Evolutionary conservation across 2,329 filamentous ascomycete genomes (phyloP).

Genomic region (Exophiala lecanii-corni): DNA sequence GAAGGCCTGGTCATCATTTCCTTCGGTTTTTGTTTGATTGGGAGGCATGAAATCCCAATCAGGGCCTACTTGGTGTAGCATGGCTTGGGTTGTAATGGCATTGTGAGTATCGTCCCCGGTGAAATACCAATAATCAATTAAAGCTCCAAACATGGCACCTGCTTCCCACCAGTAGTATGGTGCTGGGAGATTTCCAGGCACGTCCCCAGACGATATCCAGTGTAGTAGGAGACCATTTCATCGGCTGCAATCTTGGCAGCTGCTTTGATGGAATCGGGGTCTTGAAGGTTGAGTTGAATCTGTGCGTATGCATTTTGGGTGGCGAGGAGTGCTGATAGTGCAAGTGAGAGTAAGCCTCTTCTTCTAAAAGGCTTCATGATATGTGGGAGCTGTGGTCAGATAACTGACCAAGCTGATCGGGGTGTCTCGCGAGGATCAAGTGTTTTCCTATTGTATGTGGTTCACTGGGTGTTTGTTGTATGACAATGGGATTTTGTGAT

Average conservation of each 20-base stretch:
- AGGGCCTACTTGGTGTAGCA: conserved; percentile 70
- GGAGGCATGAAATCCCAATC: conserved; percentile 73
- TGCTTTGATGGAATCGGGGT: conserved; percentile 42
- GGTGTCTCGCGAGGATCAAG: too few species aligned
- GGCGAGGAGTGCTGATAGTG: conserved; percentile 12
- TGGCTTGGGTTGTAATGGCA: conserved; percentile 59
- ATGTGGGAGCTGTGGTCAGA: too few species aligned
- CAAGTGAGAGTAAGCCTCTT: conserved; percentile 11
- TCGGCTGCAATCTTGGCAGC: conserved; percentile 42
- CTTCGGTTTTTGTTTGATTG: conserved; percentile 43
- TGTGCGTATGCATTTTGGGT: conserved; percentile 17
- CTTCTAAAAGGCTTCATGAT: conserved; percentile 20
- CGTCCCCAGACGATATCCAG: conserved; percentile 45
- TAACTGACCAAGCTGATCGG: too few species aligned
- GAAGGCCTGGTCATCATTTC: conserved; percentile 64
- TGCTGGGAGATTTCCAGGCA: conserved; percentile 46
- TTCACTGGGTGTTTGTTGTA: too few species aligned
- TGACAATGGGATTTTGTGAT: background rate
- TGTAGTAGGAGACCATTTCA: conserved; percentile 50
- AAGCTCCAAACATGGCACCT: conserved; percentile 64
- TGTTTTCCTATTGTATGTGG: too few species aligned
- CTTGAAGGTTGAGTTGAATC: conserved; percentile 22
- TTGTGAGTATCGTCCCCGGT: conserved; percentile 71
- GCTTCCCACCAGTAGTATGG: conserved; percentile 66
- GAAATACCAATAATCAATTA: conserved; percentile 83